A percentile compares a stretch with the other conserved stretches of the same genome.
phyloP scores from a whole-genome alignment of 2,329 filamentous ascomycete genomes.

The Trichoderma citrinoviride region DNA sequence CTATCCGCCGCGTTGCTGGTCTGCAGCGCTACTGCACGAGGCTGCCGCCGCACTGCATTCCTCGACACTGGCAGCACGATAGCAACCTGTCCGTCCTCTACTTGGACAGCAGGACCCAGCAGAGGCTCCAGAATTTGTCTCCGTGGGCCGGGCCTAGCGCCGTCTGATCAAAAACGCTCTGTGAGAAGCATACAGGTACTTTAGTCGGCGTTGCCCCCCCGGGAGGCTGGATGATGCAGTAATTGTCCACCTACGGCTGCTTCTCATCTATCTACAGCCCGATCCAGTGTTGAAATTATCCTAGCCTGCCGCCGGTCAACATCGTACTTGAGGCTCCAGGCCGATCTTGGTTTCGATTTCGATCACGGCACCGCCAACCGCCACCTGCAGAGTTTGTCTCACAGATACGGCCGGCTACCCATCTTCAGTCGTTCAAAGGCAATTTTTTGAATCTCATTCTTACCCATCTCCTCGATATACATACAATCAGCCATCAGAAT shows the following conservation, averaged over 20 bases:
- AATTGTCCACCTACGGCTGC: not conserved
- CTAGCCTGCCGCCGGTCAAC: not conserved
- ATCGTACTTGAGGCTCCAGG: not conserved
- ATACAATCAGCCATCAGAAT: no score
- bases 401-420: not conserved
- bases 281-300: not conserved
- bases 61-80: not conserved
- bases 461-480: not conserved
- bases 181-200: slow-evolving; percentile 10
- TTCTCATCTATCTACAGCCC: not conserved
- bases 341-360: not conserved
- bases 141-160: slow-evolving; percentile 23
- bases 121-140: not conserved
- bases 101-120: not conserved
- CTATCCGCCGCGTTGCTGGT: slow-evolving; percentile 1
- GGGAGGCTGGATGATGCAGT: slow-evolving; percentile 12
- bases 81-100: not conserved
- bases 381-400: not conserved
- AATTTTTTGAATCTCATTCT: not conserved
- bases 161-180: slow-evolving; percentile 14
- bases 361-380: not conserved
- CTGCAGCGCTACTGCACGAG: slow-evolving; percentile 14
- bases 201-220: slow-evolving; percentile 20
- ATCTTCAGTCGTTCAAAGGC: not conserved
- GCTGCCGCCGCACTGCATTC: not conserved